Evolutionary conservation across 352 stramenopile genomes (phyloP).

Genomic region (Albugo candida): DNA sequence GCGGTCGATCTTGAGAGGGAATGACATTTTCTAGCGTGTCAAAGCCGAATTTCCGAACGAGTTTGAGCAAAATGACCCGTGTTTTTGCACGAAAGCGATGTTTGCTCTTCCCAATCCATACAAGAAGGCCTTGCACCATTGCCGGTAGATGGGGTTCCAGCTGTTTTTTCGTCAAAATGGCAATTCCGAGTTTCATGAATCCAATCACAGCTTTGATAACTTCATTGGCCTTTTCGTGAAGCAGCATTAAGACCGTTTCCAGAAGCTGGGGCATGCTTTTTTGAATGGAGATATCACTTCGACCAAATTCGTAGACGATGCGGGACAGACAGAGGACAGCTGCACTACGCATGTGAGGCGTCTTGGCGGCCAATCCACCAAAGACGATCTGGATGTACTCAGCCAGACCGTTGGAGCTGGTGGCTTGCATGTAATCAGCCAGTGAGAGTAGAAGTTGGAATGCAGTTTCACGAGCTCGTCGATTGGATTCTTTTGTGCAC

Average conservation of each 20-base stretch:
- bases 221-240: constrained; percentile 88
- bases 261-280: constrained; percentile 76
- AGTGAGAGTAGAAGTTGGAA: constrained; percentile 76
- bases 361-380: constrained; percentile 81
- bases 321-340: constrained; percentile 87
- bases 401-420: constrained; percentile 53
- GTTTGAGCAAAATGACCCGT: constrained; percentile 91
- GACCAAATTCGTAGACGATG: constrained; percentile 89
- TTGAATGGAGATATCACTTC: constrained; percentile 33
- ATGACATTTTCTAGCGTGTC: constrained; percentile 80
- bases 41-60: constrained; percentile 87
- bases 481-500: constrained; percentile 94
- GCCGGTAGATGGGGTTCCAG: constrained; percentile 81
- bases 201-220: constrained; percentile 92
- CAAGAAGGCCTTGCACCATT: constrained; percentile 82
- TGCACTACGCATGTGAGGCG: constrained; percentile 90
- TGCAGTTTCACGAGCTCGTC: constrained; percentile 78
- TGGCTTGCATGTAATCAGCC: constrained; percentile 41
- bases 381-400: constrained; percentile 88
- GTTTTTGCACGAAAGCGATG: constrained; percentile 91
- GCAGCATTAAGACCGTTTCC: constrained; percentile 82
- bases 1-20: constrained; percentile 70
- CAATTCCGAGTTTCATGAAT: constrained; percentile 92
- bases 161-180: constrained; percentile 74
- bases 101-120: constrained; percentile 89